Percentiles rank a stretch among this genome's conserved stretches.
Conservation (phyloP, 2,329 filamentous ascomycete species). For the Sarocladium brachiariae region DNA sequence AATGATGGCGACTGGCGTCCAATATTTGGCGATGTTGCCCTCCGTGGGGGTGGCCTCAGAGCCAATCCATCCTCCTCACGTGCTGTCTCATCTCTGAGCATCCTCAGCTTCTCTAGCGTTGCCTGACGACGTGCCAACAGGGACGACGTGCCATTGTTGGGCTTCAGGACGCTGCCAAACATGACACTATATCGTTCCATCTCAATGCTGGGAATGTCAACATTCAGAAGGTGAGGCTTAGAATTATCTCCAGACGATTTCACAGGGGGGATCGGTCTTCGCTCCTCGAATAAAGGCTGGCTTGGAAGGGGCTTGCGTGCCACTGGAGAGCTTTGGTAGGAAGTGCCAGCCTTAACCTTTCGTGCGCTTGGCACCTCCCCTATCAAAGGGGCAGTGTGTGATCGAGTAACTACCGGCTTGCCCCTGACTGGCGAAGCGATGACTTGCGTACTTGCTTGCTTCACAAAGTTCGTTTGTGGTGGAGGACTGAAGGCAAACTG, state of each 20-base stretch:
- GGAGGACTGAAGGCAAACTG: conserved; percentile 2
- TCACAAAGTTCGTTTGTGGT: conserved; percentile 11
- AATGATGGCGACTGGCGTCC: conserved; percentile 33
- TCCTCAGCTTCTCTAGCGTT: conserved; percentile 50
- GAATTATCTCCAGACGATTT: background rate
- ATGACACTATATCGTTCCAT: conserved; percentile 92
- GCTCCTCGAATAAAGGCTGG: background rate
- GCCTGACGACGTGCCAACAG: conserved; percentile 53
- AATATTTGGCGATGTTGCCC: conserved; percentile 40
- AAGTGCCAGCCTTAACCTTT: background rate
- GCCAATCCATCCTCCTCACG: conserved; percentile 28
- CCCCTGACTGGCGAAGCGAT: background rate
- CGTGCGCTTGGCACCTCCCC: background rate
- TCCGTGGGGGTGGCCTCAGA: conserved; percentile 30
- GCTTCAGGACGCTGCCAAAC: conserved; percentile 69
- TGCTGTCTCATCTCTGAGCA: conserved; percentile 38
- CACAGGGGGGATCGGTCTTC: background rate
- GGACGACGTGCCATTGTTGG: conserved; percentile 15
- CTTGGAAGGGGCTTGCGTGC: background rate
- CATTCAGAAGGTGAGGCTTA: conserved; percentile 46
- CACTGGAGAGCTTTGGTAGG: background rate
- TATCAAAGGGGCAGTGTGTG: conserved; percentile 32
- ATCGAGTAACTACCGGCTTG: conserved; percentile 25
- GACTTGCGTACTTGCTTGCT: conserved; percentile 6
- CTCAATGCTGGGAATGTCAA: conserved; percentile 73